Base-by-base conservation (phyloP, 305 asterid species). In the Solanum chacoense region DNA sequence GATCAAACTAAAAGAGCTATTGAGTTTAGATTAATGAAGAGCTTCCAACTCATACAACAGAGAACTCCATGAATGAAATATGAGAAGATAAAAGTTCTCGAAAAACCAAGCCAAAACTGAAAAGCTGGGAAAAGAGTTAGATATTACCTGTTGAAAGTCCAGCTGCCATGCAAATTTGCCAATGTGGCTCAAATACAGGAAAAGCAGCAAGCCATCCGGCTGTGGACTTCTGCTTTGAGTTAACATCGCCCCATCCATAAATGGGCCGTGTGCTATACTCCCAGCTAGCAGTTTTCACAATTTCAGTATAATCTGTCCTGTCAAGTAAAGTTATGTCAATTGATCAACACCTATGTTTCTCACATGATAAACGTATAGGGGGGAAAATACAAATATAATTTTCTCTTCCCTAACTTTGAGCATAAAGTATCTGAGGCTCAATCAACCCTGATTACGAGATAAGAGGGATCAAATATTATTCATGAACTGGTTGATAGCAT, bases 181-280 rank as follows among this genome's bases (percentile, higher is more conserved):
- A 97, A 90, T 97, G 99, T 88, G 99, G 99, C 93, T 96, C 99
- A 91, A 97, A 97, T 88, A 96, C 99, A 35, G 99, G 99, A 91
- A 97, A 95, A 88, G 98, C 99, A 88, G 99, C 99, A 89, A 92
- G 98, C 99, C 99, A 97, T 73, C 99, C 99, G 38, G 99, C 99
- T 0, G 99, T 96, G 2, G 98, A 95, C 91, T 97, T 96, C 88
- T 97, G 99, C 93, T 94, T 94, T 59, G 97, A 93, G 85, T 91
- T 94, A 88, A 94, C 96, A 93, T 95, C 90, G 35, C 99, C 99
- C 99, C 99, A 97, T 88, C 99, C 99, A 88, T 93, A 96, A 90
- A 97, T 91, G 24, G 99, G 98, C 7, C 92, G 96, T 4, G 99
- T 97, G 92, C 96, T 94, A 91, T 96, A 97, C 26, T 94, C 95